Percentiles rank a stretch among this genome's conserved stretches.
These are phyloP conservation scores for Diaporthe vexans DNA, from an alignment of 2,329 filamentous ascomycete genomes.

Conservation along the genomic window DNA sequence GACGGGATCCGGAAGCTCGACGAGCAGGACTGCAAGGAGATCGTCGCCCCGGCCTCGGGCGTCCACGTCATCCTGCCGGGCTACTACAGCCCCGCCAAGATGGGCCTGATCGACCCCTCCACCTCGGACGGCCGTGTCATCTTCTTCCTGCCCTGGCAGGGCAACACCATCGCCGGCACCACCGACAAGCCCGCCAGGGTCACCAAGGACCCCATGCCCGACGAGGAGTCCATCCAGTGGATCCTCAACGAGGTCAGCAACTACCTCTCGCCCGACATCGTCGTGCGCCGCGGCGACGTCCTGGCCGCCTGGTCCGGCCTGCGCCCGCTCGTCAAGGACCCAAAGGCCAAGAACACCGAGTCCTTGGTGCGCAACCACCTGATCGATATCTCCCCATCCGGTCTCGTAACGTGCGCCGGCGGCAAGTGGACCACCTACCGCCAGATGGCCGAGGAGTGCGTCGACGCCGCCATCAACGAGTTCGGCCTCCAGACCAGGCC, in stretches of 20 bases:
- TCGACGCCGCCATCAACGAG: slow-evolving; percentile 80
- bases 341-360: slow-evolving; percentile 85
- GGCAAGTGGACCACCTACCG: slow-evolving; percentile 93
- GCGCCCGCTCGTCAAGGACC: slow-evolving; percentile 84
- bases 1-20: slow-evolving; percentile 87
- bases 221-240: slow-evolving; percentile 84
- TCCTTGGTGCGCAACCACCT: slow-evolving; percentile 87
- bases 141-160: slow-evolving; percentile 90
- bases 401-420: slow-evolving; percentile 84
- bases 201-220: slow-evolving; percentile 77
- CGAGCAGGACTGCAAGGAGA: slow-evolving; percentile 75
- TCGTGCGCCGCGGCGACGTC: slow-evolving; percentile 80
- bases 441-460: slow-evolving; percentile 89
- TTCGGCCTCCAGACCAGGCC: slow-evolving; percentile 71
- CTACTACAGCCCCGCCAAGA: slow-evolving; percentile 82
- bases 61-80: slow-evolving; percentile 88
- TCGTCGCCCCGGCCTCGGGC: slow-evolving; percentile 84
- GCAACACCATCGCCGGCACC: slow-evolving; percentile 87
- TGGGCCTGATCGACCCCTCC: slow-evolving; percentile 85
- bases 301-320: slow-evolving; percentile 86
- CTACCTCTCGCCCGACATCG: slow-evolving; percentile 82
- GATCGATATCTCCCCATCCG: slow-evolving; percentile 80
- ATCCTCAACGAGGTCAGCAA: slow-evolving; percentile 84
- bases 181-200: slow-evolving; percentile 82
- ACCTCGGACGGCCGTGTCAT: slow-evolving; percentile 90